Conservation (phyloP, 371 early-diverging fungal species). For the Mortierella sp. region DNA sequence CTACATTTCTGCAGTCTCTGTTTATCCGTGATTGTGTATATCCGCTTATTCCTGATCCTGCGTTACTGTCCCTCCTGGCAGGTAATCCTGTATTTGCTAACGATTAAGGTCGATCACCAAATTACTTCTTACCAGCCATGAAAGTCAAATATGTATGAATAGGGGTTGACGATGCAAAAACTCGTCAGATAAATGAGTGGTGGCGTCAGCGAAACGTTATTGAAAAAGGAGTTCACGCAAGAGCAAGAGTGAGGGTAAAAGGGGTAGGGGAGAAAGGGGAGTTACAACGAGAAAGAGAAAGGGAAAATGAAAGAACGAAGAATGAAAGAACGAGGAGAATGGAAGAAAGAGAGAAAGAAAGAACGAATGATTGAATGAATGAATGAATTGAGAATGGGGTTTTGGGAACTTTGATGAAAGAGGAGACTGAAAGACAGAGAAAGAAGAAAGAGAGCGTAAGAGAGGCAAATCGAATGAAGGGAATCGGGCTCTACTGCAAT, state of each 20-base stretch:
- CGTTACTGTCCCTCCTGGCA: no score
- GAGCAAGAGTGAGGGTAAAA: no score
- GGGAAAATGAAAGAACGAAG: not conserved
- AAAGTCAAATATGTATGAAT: not conserved
- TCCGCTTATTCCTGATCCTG: no score
- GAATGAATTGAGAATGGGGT: not conserved
- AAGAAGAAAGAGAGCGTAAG: not conserved
- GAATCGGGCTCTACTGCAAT: slow-evolving; percentile 2
- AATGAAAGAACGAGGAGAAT: not conserved
- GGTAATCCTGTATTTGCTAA: no score
- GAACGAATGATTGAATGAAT: not conserved
- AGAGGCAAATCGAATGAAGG: not conserved
- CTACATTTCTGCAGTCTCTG: no score
- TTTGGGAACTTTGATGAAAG: not conserved
- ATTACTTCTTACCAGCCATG: slow-evolving; percentile 40
- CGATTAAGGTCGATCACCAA: no score
- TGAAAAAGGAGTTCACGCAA: no score
- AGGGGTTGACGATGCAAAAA: no score
- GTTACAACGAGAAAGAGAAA: not conserved
- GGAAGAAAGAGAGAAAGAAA: not conserved
- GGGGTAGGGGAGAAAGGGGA: no score
- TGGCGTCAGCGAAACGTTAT: not conserved
- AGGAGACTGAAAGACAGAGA: not conserved
- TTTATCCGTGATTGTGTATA: not conserved
- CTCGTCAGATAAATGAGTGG: not conserved